Conservation (phyloP, 2,329 filamentous ascomycete genomes). For the Aspergillus terreus region DNA sequence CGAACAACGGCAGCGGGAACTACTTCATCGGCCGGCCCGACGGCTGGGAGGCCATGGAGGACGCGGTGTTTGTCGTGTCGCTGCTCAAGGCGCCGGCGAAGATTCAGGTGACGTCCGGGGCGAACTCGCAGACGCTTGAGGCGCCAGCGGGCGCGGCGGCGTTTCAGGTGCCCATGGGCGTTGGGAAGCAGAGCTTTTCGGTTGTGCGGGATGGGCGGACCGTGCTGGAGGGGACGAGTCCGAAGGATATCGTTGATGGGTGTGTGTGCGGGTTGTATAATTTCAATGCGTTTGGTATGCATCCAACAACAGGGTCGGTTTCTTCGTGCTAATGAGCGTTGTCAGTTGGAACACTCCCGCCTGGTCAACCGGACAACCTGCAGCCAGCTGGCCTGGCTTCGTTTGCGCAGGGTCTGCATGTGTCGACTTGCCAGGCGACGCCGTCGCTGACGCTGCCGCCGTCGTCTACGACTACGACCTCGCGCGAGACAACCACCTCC, state of each 20-base stretch:
- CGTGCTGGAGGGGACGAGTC: conserved; percentile 46
- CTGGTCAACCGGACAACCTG: conserved; percentile 15
- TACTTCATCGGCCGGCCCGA: conserved; percentile 52
- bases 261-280: conserved; percentile 54
- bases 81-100: conserved; percentile 32
- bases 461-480: background rate
- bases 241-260: conserved; percentile 47
- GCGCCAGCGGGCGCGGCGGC: conserved; percentile 47
- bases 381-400: conserved; percentile 17
- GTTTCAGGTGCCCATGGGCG: conserved; percentile 45
- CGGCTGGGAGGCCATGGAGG: conserved; percentile 48
- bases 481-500: background rate
- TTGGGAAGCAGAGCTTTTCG: conserved; percentile 47
- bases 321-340: no score
- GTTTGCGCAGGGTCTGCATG: conserved; percentile 19
- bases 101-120: conserved; percentile 47
- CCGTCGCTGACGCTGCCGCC: conserved; percentile 15
- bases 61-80: conserved; percentile 49
- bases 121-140: conserved; percentile 40
- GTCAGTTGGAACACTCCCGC: conserved; percentile 22
- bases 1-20: conserved; percentile 47
- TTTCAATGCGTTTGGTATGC: conserved; percentile 47
- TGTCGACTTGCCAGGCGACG: conserved; percentile 17
- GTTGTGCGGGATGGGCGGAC: conserved; percentile 41
- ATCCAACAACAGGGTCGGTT: background rate